Conservation (phyloP, 805 yeast genomes). For the Candida glaebosa region DNA sequence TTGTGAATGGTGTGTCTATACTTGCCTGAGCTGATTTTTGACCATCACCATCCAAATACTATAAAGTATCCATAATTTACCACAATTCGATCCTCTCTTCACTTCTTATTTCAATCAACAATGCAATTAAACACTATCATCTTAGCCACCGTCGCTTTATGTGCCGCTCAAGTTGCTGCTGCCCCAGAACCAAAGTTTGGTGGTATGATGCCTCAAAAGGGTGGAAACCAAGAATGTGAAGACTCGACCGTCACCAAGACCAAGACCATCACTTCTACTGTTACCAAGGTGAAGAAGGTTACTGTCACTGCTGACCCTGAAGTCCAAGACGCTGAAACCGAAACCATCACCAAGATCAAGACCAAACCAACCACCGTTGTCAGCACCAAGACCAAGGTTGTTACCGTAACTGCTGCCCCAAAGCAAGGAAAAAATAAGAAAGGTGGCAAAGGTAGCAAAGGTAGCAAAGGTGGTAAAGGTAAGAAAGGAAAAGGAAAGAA, state of each 20-base stretch:
- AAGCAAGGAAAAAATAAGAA: neutral
- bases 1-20: too few relatives aligned
- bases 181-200: slow-evolving; percentile 1
- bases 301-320: neutral
- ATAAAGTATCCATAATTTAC: neutral
- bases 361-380: neutral
- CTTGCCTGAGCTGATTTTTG: too few relatives aligned
- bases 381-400: slow-evolving; percentile 1
- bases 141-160: slow-evolving; percentile 2
- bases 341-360: neutral
- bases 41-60: neutral
- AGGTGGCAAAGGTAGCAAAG: slow-evolving; percentile 1
- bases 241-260: neutral
- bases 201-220: slow-evolving; percentile 3
- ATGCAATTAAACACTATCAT: slow-evolving; percentile 3
- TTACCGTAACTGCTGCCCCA: slow-evolving; percentile 1
- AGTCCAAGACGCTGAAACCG: neutral
- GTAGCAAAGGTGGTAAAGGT: neutral
- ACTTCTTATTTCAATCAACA: neutral
- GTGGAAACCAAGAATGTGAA: neutral
- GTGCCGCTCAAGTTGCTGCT: slow-evolving; percentile 3
- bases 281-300: neutral
- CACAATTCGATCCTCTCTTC: neutral
- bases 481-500: neutral
- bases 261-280: neutral